These are phyloP conservation scores for Glaciozyma antarctica DNA, from an alignment of 768 basidiomycete genomes.

Conservation along the genomic window DNA sequence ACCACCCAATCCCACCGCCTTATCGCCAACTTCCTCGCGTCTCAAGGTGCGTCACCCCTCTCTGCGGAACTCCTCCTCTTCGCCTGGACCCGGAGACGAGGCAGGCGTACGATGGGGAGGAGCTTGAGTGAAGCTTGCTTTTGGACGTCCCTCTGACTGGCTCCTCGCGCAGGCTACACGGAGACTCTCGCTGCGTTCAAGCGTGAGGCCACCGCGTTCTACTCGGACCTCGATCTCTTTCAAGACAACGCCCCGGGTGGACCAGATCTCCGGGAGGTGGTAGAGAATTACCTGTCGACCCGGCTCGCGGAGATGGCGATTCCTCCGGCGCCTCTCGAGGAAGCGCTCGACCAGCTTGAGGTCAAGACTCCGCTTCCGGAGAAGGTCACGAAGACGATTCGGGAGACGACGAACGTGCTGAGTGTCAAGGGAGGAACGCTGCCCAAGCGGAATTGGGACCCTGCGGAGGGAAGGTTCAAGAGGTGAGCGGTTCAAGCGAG, in stretches of 20 bases:
- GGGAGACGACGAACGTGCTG: constrained; percentile 20
- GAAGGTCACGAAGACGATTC: constrained; percentile 2
- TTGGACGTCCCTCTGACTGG: background rate
- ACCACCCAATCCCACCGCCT: constrained; percentile 5
- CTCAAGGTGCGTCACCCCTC: constrained; percentile 4
- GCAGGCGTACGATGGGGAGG: no score
- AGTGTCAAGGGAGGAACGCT: constrained; percentile 4
- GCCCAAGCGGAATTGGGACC: constrained; percentile 20
- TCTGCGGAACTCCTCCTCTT: background rate
- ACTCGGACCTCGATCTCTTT: background rate
- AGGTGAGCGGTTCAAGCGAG: background rate
- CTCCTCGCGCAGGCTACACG: background rate
- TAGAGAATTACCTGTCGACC: constrained; percentile 11
- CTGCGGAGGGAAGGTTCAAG: constrained; percentile 6
- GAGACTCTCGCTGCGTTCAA: constrained; percentile 11
- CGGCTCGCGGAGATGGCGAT: background rate
- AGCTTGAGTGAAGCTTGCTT: background rate
- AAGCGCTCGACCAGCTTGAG: background rate
- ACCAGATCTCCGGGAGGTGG: constrained; percentile 16
- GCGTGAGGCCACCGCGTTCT: background rate
- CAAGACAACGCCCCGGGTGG: no score
- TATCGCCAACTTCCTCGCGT: constrained; percentile 21
- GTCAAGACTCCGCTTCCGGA: background rate
- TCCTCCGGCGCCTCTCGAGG: background rate
- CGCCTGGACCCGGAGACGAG: background rate